Conservation (phyloP, 1,284 basidiomycete genomes). For the Cerrena zonata region DNA sequence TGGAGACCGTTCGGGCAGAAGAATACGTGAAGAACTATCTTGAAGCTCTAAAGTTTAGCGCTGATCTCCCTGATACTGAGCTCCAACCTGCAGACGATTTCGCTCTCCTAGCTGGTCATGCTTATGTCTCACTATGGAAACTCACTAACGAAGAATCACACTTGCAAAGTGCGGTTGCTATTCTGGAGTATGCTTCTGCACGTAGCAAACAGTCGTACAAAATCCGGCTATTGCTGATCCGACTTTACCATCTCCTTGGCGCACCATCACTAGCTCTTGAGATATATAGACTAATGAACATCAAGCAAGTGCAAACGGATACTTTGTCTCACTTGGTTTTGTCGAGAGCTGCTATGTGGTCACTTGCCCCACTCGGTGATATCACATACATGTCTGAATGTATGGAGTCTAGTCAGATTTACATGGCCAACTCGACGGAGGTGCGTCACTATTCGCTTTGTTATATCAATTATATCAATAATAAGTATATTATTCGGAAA, state of each 20-base stretch:
- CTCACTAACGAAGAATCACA: constrained; percentile 48
- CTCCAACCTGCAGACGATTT: constrained; percentile 86
- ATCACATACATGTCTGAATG: constrained; percentile 67
- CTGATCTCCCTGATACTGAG: constrained; percentile 65
- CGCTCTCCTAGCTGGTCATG: constrained; percentile 66
- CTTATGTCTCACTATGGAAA: constrained; percentile 61
- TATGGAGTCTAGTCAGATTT: constrained; percentile 72
- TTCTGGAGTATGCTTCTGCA: constrained; percentile 69
- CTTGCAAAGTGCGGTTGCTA: constrained; percentile 55
- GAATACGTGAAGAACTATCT: constrained; percentile 59
- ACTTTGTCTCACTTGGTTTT: constrained; percentile 78
- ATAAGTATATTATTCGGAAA: constrained; percentile 30
- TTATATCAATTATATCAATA: too few relatives aligned
- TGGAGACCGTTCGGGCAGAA: constrained; percentile 47
- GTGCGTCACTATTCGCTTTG: constrained; percentile 32
- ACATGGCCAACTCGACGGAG: constrained; percentile 70
- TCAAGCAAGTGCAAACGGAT: constrained; percentile 81
- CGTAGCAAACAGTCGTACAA: constrained; percentile 75
- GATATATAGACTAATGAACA: constrained; percentile 68
- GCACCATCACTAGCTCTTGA: constrained; percentile 65
- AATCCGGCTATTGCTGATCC: constrained; percentile 67
- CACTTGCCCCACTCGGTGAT: constrained; percentile 64
- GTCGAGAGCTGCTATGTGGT: constrained; percentile 75
- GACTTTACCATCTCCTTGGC: constrained; percentile 73
- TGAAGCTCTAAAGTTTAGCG: constrained; percentile 60